Evolutionary conservation across 495 filamentous ascomycete genomes (phyloP).

Genomic region (Penicillium dipodomyicola): DNA sequence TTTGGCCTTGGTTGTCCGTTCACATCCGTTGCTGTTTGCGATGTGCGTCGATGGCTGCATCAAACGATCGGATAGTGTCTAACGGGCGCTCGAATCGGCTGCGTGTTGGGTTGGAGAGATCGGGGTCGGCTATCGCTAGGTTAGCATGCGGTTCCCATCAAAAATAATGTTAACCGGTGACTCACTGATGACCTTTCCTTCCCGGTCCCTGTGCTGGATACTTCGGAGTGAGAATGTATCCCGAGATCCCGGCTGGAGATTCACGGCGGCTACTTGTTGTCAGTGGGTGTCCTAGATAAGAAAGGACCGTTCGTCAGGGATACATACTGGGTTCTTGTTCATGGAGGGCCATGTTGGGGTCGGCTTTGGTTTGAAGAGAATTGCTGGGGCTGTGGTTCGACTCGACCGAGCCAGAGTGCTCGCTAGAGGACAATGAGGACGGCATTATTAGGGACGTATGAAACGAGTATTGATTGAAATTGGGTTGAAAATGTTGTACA

Average conservation of each 20-base stretch:
- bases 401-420: conserved; percentile 29
- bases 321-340: conserved; percentile 81
- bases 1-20: conserved; percentile 3
- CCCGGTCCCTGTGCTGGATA: conserved; percentile 74
- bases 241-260: conserved; percentile 14
- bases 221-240: conserved; percentile 61
- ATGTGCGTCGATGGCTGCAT: conserved; percentile 76
- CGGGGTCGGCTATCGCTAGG: conserved; percentile 34
- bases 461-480: background rate
- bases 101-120: conserved; percentile 65
- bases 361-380: conserved; percentile 67
- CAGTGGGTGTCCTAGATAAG: conserved; percentile 2
- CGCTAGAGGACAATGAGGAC: conserved; percentile 27
- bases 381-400: conserved; percentile 51
- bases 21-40: conserved; percentile 29
- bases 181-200: conserved; percentile 80
- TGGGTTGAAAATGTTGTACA: background rate
- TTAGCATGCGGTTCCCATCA: conserved; percentile 34
- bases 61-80: conserved; percentile 88
- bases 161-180: background rate
- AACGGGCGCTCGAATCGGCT: conserved; percentile 83
- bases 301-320: background rate
- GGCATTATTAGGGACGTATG: conserved; percentile 19
- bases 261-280: conserved; percentile 21
- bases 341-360: conserved; percentile 81